Conservation (phyloP, 2,329 filamentous ascomycete species). For the Polychaeton citri region DNA sequence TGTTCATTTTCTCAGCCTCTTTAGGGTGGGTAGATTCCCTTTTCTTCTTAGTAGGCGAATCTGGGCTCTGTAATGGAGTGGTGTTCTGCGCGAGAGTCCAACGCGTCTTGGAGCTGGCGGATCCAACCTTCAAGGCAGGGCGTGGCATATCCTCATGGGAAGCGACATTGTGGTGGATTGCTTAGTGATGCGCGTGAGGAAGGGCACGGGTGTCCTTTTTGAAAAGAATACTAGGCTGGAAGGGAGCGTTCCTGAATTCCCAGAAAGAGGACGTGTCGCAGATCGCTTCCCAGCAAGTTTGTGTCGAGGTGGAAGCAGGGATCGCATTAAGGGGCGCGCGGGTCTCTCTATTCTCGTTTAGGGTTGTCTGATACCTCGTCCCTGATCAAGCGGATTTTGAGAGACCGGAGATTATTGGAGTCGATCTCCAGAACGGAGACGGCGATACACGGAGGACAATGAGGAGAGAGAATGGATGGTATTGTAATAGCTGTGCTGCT, state of each 20-base stretch:
- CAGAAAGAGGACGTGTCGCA: not conserved
- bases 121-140: conserved; percentile 9
- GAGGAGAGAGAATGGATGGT: too few relatives aligned
- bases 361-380: too few relatives aligned
- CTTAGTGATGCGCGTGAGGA: not conserved
- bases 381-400: too few relatives aligned
- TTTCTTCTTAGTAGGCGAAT: conserved; percentile 4
- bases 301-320: too few relatives aligned
- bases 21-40: conserved; percentile 1
- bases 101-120: conserved; percentile 8
- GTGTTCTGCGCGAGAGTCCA: conserved; percentile 9
- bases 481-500: too few relatives aligned
- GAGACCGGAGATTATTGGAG: too few relatives aligned
- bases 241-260: not conserved
- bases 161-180: not conserved
- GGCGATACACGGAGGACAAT: too few relatives aligned
- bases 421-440: too few relatives aligned
- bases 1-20: conserved; percentile 10
- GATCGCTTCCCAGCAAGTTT: too few relatives aligned
- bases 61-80: conserved; percentile 2
- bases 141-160: conserved; percentile 9
- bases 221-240: not conserved
- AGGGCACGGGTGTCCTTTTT: not conserved
- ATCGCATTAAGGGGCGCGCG: not conserved
- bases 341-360: too few relatives aligned